Evolutionary conservation across 2,329 filamentous ascomycete genomes (phyloP).

Genomic region (Remersonia thermophila): DNA sequence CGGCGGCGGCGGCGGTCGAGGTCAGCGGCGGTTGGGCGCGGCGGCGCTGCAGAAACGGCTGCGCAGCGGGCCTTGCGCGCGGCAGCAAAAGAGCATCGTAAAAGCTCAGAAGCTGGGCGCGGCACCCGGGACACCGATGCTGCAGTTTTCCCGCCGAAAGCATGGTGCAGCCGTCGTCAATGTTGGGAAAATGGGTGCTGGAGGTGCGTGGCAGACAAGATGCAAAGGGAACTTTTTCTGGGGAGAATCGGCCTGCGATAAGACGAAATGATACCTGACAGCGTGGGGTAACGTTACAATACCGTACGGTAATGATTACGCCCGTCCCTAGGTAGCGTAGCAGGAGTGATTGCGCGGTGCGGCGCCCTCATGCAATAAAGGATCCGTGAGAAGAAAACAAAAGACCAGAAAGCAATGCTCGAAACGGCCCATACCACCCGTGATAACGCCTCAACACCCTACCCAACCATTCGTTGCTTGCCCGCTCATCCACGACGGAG

Average conservation of each 20-base stretch:
- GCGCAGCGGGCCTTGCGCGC: constrained; percentile 10
- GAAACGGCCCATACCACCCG: too few relatives aligned
- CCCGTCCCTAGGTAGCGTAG: too few relatives aligned
- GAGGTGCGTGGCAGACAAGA: neutral
- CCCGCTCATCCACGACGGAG: too few relatives aligned
- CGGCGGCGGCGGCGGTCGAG: neutral
- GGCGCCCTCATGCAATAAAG: too few relatives aligned
- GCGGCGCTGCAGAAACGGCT: constrained; percentile 8
- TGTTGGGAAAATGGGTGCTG: constrained; percentile 1
- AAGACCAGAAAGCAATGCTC: constrained; percentile 1
- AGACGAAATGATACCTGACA: too few relatives aligned
- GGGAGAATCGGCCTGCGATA: too few relatives aligned
- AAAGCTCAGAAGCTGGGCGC: constrained; percentile 25
- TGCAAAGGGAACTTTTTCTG: too few relatives aligned
- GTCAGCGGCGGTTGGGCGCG: neutral
- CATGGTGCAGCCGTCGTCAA: constrained; percentile 19
- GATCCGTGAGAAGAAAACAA: neutral
- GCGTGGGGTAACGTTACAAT: too few relatives aligned
- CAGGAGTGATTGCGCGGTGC: too few relatives aligned
- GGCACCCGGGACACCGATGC: constrained; percentile 27
- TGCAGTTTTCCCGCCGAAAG: constrained; percentile 27
- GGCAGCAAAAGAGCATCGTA: constrained; percentile 25
- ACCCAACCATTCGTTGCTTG: too few relatives aligned
- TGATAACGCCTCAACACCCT: too few relatives aligned
- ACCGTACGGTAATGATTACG: too few relatives aligned